Conservation (phyloP, 345 rosid species). For the Linum usitatissimum region DNA sequence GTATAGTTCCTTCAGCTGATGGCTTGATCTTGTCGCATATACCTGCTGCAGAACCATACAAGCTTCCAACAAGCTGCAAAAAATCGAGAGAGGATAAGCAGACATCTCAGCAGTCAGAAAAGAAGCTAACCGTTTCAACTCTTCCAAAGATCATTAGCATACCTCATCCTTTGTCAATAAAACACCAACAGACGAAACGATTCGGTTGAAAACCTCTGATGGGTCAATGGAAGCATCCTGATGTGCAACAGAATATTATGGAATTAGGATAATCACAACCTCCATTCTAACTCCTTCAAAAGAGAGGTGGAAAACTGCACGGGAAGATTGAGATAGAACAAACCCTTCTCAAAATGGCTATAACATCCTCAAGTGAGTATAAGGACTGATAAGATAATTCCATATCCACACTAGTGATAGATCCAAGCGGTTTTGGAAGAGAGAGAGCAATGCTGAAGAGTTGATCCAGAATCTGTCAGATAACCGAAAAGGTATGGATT, state of each 20-base stretch:
- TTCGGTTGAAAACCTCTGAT: slow-evolving; percentile 91
- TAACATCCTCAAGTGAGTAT: slow-evolving; percentile 92
- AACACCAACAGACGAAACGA: slow-evolving; percentile 65
- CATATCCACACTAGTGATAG: slow-evolving; percentile 40
- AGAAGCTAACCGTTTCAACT: slow-evolving; percentile 4
- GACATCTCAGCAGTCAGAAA: slow-evolving; percentile 4
- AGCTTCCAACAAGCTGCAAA: slow-evolving; percentile 73
- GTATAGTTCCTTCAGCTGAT: slow-evolving; percentile 92
- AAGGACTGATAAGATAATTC: slow-evolving; percentile 70
- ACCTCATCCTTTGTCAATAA: slow-evolving; percentile 79
- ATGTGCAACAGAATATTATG: slow-evolving; percentile 5
- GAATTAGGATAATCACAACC: not conserved
- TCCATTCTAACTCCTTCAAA: slow-evolving; percentile 8
- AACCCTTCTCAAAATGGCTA: slow-evolving; percentile 88
- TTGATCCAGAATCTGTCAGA: slow-evolving; percentile 73
- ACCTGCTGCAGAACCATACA: slow-evolving; percentile 63
- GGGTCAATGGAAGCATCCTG: slow-evolving; percentile 99
- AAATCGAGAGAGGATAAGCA: slow-evolving; percentile 21
- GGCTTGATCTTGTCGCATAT: slow-evolving; percentile 79
- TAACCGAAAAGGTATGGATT: slow-evolving; percentile 8
- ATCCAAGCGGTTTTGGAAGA: slow-evolving; percentile 61
- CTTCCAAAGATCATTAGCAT: slow-evolving; percentile 17
- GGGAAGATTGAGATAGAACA: slow-evolving; percentile 15
- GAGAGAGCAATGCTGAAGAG: slow-evolving; percentile 87
- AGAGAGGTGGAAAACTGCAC: slow-evolving; percentile 2